These are phyloP conservation scores for Candida insectorum DNA, from an alignment of 805 yeast genomes.

Conservation along the genomic window DNA sequence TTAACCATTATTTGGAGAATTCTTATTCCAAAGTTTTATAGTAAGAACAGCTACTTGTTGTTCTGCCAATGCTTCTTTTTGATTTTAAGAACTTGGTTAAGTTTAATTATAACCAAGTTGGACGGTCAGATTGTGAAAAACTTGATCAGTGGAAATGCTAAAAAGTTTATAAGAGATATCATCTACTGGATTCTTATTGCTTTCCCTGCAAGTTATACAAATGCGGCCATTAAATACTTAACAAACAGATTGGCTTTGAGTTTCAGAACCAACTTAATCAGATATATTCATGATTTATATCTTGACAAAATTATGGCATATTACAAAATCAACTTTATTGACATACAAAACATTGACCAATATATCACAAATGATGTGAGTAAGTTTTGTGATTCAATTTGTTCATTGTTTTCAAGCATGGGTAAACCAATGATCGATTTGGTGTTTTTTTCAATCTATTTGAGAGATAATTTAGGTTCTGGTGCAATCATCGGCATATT, in stretches of 20 bases:
- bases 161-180: constrained; percentile 70
- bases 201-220: constrained; percentile 89
- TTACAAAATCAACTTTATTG: constrained; percentile 57
- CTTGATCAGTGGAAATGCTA: constrained; percentile 76
- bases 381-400: constrained; percentile 74
- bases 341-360: constrained; percentile 70
- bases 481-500: constrained; percentile 83
- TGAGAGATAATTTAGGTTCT: constrained; percentile 81
- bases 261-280: constrained; percentile 76
- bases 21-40: constrained; percentile 67
- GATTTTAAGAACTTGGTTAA: constrained; percentile 80
- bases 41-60: constrained; percentile 64
- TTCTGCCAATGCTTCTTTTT: constrained; percentile 71
- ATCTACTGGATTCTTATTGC: constrained; percentile 87
- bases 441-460: constrained; percentile 76
- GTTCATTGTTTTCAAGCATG: constrained; percentile 79
- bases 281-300: constrained; percentile 89
- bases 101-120: constrained; percentile 77
- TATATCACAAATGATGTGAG: constrained; percentile 83
- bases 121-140: constrained; percentile 93
- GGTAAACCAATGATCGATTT: constrained; percentile 91
- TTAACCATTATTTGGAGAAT: constrained; percentile 74
- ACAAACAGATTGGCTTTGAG: constrained; percentile 74
- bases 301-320: constrained; percentile 77
- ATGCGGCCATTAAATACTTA: constrained; percentile 80